These are phyloP conservation scores for Agaricus sinodeliciosus DNA, from an alignment of 768 basidiomycete species.

Conservation along the genomic window DNA sequence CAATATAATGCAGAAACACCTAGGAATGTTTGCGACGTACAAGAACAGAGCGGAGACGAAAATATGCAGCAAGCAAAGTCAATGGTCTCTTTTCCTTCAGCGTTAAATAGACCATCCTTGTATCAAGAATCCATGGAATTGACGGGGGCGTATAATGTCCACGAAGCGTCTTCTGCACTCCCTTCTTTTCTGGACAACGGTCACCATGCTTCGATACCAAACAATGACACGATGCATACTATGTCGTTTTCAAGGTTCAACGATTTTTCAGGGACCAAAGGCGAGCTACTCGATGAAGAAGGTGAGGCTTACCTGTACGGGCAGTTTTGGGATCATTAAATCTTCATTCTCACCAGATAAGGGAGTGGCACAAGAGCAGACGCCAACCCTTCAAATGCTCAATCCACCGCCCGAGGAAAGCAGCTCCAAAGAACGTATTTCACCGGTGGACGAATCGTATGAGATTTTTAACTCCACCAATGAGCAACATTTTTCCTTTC, in stretches of 20 bases:
- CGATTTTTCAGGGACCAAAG: not conserved
- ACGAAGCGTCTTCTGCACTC: not conserved
- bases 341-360: not conserved
- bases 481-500: not conserved
- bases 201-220: not conserved
- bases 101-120: not conserved
- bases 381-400: constrained; percentile 16
- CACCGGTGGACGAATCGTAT: not conserved
- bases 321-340: not conserved
- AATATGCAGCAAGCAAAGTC: not conserved
- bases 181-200: constrained; percentile 4
- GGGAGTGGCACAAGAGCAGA: constrained; percentile 14
- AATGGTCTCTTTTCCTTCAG: not conserved
- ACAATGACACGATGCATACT: constrained; percentile 6
- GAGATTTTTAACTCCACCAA: not conserved
- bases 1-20: not conserved
- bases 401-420: constrained; percentile 7
- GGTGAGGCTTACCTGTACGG: not conserved
- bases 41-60: not conserved
- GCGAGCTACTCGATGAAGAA: not conserved
- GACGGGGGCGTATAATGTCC: constrained; percentile 7
- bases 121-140: constrained; percentile 9
- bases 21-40: not conserved
- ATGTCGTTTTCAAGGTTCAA: not conserved
- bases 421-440: not conserved